Conservation (phyloP, 169 alveolate genomes). For the Cryptosporidium ubiquitum region DNA sequence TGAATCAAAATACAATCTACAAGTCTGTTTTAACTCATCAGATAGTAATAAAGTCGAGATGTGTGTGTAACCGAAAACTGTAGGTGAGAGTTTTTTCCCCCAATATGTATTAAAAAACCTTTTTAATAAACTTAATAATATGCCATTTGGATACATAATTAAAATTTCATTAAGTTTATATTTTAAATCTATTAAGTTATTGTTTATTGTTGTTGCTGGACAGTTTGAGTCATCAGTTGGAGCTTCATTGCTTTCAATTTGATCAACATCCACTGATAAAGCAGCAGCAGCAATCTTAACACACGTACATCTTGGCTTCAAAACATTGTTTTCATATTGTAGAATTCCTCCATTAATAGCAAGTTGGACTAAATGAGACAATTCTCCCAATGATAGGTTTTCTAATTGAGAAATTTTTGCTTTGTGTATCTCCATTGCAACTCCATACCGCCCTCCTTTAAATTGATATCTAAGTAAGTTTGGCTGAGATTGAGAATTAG, state of each 20-base stretch:
- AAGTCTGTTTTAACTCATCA: constrained; percentile 17
- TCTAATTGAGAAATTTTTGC: constrained; percentile 20
- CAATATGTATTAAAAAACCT: constrained; percentile 19
- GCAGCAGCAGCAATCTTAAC: constrained; percentile 33
- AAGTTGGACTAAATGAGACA: constrained; percentile 38
- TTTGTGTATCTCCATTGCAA: constrained; percentile 22
- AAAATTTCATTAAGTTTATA: constrained; percentile 7
- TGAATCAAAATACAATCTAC: constrained; percentile 43
- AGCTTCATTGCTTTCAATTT: neutral
- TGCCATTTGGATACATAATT: constrained; percentile 39
- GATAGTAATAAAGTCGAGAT: constrained; percentile 29
- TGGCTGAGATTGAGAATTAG: neutral
- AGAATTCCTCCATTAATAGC: constrained; percentile 37
- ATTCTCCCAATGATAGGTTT: constrained; percentile 14
- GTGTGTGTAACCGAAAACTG: constrained; percentile 47
- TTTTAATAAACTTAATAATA: constrained; percentile 28
- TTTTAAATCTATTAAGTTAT: neutral
- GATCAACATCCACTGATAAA: constrained; percentile 14
- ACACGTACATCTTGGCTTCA: constrained; percentile 36
- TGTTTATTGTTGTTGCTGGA: neutral
- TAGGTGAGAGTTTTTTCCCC: constrained; percentile 53
- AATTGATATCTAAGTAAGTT: constrained; percentile 17
- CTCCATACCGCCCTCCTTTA: constrained; percentile 61
- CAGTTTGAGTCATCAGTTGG: neutral
- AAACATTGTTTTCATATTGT: constrained; percentile 30